Base-by-base conservation (phyloP, 768 basidiomycete genomes). In the Pleurotus tuoliensis region DNA sequence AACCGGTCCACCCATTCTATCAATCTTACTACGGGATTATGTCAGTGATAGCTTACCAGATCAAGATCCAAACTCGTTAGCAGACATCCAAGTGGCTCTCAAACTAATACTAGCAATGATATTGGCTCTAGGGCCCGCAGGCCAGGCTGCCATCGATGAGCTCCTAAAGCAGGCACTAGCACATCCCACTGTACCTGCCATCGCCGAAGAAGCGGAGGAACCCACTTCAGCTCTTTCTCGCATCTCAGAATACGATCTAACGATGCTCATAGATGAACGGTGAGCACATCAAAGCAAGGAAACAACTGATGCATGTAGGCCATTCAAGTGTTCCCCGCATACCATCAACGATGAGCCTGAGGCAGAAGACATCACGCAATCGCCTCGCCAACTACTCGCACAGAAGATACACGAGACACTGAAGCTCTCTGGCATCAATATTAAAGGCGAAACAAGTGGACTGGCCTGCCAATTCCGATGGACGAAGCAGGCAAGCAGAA, bases 231-330 rank as follows among this genome's bases (percentile, higher is more conserved):
- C 3, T 39, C 18, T 25, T 41, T 25, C 41, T 25, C 40, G 46
- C 7, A 43, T n/a, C 4, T 27, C 27, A 15, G 40, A 52, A n/a
- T 41, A 60, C 13, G 57, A 60, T 47, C 40, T 57, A 18, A 30
- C 56, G 12, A 1, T 25, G n/a, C 34, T 64, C 5, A 47, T 64
- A 1, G 3, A 56, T 0, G 13, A 60, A 47, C 56, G 59, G 1
- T 12, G 25, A 1, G 4, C 38, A 27, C 64, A 64, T 41, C 60
- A 66, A 39, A 66, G 64, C 2, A 57, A 58, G 37, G 62, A 66
- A 34, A 64, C 65, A 18, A 56, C 58, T 8, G 16, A 47, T 6
- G 46, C 46, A 25, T 47, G 46, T 16, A 5, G 46, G 5, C 46
- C 46, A 18, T 30, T 30, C 9, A 30, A 30, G 27, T 7, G 24